Evolutionary conservation across 1,284 basidiomycete species (phyloP).

Genomic region (Leccinum fuscescens): DNA sequence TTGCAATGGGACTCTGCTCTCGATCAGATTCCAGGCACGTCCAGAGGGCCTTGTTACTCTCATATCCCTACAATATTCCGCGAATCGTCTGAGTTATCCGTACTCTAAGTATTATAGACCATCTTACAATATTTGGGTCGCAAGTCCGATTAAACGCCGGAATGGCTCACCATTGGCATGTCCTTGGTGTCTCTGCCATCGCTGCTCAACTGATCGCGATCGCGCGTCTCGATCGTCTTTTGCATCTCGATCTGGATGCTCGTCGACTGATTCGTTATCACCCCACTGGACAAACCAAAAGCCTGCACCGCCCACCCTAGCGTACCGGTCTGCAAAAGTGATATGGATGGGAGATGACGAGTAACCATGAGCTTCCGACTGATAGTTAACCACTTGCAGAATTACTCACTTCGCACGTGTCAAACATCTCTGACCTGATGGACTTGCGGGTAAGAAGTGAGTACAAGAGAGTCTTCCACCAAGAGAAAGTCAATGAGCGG

Average conservation of each 20-base stretch:
- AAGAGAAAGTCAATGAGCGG: not conserved
- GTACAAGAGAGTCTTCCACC: not conserved
- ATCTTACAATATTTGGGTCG: not conserved
- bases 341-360: not conserved
- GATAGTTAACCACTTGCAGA: not conserved
- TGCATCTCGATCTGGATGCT: not conserved
- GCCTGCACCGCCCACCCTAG: not conserved
- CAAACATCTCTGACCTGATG: not conserved
- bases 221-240: not conserved
- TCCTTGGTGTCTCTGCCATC: no score
- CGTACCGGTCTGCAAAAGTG: not conserved
- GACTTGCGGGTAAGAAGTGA: not conserved
- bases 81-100: no score
- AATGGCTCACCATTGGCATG: not conserved
- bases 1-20: no score
- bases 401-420: not conserved
- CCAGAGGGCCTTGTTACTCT: no score
- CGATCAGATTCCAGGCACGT: no score
- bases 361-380: not conserved
- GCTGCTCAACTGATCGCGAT: no score
- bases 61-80: no score
- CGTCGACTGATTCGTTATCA: not conserved
- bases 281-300: not conserved
- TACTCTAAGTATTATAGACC: no score
- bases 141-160: not conserved